Percentiles rank a stretch among this genome's conserved stretches.
phyloP scores from a whole-genome alignment of 208 protist genomes.

The Angomonas deanei region DNA sequence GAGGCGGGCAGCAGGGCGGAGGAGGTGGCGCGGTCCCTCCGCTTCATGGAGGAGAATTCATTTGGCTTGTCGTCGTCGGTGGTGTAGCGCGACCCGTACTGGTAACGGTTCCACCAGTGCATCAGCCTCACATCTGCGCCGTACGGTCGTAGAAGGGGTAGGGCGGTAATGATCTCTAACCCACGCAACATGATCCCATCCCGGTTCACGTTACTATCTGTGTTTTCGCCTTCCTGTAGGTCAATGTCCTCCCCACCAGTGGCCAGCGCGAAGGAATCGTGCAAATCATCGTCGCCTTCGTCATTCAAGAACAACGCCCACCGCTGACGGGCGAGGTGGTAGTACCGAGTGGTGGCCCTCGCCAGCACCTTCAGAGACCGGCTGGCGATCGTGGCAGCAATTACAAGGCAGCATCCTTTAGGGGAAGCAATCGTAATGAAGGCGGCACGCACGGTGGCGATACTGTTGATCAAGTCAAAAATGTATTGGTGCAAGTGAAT shows the following conservation, averaged over 20 bases:
- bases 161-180: constrained; percentile 58
- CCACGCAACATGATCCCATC: constrained; percentile 64
- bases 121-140: constrained; percentile 52
- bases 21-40: constrained; percentile 12
- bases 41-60: constrained; percentile 15
- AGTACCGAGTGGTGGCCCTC: constrained; percentile 8
- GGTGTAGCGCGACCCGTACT: constrained; percentile 6
- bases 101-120: constrained; percentile 51
- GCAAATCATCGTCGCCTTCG: constrained; percentile 16
- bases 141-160: constrained; percentile 58
- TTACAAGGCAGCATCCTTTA: constrained; percentile 3
- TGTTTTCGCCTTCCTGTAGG: constrained; percentile 20
- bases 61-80: not conserved
- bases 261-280: constrained; percentile 11
- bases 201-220: constrained; percentile 15
- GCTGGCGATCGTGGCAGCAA: constrained; percentile 2
- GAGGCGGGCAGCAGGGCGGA: constrained; percentile 24
- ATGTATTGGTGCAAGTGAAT: constrained; percentile 57
- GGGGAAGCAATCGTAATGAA: constrained; percentile 14
- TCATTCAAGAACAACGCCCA: constrained; percentile 19
- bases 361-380: constrained; percentile 4
- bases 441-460: constrained; percentile 15
- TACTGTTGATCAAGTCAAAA: constrained; percentile 23
- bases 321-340: constrained; percentile 16
- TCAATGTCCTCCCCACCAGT: not conserved